Conservation (phyloP, 2,329 filamentous ascomycete species). For the Blastomyces emzantsi region DNA sequence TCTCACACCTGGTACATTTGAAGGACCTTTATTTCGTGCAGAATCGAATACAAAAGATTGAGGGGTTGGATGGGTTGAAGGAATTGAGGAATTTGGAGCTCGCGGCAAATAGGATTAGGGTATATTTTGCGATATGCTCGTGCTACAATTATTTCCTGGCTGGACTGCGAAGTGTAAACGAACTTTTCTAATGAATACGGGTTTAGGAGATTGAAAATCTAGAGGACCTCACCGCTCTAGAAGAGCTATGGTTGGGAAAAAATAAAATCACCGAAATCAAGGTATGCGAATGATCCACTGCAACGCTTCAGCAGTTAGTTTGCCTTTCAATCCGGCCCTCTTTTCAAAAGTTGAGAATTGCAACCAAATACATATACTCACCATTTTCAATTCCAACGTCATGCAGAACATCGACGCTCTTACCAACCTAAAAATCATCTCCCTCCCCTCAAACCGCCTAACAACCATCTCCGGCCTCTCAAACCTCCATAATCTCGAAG, state of each 20-base stretch:
- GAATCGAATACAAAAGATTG: constrained; percentile 85
- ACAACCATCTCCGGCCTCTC: constrained; percentile 65
- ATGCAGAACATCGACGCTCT: constrained; percentile 58
- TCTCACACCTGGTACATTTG: constrained; percentile 67
- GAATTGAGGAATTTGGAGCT: constrained; percentile 78
- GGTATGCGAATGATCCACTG: constrained; percentile 28
- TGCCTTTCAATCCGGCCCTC: background rate
- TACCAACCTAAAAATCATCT: constrained; percentile 73
- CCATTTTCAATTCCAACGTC: constrained; percentile 8
- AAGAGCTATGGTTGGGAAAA: constrained; percentile 90
- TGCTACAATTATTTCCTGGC: background rate
- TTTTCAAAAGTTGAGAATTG: background rate
- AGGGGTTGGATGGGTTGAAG: constrained; percentile 66
- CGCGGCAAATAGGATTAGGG: constrained; percentile 79
- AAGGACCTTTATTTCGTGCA: constrained; percentile 86
- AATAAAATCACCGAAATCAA: constrained; percentile 87
- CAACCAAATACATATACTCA: background rate
- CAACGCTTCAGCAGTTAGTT: background rate
- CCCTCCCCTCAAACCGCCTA: constrained; percentile 92
- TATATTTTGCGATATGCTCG: constrained; percentile 22
- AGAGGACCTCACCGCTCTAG: constrained; percentile 64
- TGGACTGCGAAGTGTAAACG: background rate
- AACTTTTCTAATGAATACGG: constrained; percentile 9
- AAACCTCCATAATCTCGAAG: constrained; percentile 68
- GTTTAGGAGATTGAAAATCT: constrained; percentile 68